Percentiles rank a stretch among this genome's conserved stretches.
These are phyloP conservation scores for Oryza glumipatula DNA, from an alignment of 176 grass and related monocot genomes.

Conservation along the genomic window DNA sequence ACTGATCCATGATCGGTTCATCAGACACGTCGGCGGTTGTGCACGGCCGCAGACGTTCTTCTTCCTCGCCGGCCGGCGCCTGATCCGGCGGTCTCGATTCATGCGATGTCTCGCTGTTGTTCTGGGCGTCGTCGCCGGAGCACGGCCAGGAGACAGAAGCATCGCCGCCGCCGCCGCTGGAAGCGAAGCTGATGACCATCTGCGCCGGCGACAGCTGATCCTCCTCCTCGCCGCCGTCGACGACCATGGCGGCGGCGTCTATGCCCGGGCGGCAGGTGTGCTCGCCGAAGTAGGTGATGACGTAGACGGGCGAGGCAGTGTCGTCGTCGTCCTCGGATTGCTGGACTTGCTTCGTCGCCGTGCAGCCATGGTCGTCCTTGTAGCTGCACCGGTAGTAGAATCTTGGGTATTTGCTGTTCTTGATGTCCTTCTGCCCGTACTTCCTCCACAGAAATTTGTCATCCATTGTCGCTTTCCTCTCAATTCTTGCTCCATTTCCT, in stretches of 20 bases:
- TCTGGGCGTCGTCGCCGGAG: neutral
- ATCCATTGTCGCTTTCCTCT: neutral
- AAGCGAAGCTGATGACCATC: neutral
- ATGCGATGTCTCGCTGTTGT: neutral
- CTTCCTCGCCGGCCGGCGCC: too few relatives aligned
- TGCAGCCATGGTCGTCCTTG: constrained; percentile 49
- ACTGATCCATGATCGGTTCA: neutral
- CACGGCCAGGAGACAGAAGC: neutral
- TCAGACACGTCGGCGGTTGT: neutral
- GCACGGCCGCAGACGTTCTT: neutral
- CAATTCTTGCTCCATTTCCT: neutral
- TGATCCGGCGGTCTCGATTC: neutral
- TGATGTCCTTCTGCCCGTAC: constrained; percentile 66
- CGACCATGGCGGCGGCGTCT: neutral
- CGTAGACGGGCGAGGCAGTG: constrained; percentile 5
- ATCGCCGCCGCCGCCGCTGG: neutral
- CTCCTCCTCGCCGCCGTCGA: neutral
- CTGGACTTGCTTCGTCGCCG: constrained; percentile 60
- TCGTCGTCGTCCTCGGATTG: constrained; percentile 39
- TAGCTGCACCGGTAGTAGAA: constrained; percentile 62
- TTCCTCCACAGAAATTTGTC: constrained; percentile 59
- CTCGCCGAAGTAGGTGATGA: constrained; percentile 55
- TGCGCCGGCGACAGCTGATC: too few relatives aligned
- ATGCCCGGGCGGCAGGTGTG: constrained; percentile 61
- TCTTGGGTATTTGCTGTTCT: constrained; percentile 47